Conservation (phyloP, 2,329 filamentous ascomycete species). For the Pochonia chlamydosporia region DNA sequence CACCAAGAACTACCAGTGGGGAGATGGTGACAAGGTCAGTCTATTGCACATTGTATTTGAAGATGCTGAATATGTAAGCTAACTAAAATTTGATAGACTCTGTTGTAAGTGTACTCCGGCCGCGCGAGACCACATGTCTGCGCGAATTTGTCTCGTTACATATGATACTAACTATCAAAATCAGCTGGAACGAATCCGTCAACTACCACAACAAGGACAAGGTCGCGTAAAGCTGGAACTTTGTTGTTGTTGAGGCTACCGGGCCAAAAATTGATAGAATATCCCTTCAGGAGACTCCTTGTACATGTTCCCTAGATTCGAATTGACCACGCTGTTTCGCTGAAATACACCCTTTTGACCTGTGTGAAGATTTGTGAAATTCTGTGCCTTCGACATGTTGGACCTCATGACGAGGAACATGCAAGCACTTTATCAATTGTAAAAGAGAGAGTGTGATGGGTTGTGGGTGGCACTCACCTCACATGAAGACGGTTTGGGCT, state of each 20-base stretch:
- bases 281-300: constrained; percentile 20
- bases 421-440: no score
- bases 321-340: constrained; percentile 17
- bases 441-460: no score
- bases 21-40: constrained; percentile 86
- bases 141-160: neutral
- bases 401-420: no score
- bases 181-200: constrained; percentile 86
- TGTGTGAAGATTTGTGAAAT: neutral
- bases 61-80: neutral
- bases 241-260: constrained; percentile 12
- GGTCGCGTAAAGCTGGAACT: constrained; percentile 35
- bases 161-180: neutral
- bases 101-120: constrained; percentile 32
- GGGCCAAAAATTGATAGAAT: constrained; percentile 18
- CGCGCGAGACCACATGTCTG: neutral
- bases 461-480: no score
- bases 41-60: neutral
- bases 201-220: constrained; percentile 98
- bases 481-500: no score
- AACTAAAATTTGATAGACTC: constrained; percentile 39
- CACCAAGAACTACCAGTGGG: constrained; percentile 92
- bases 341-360: neutral
- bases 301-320: constrained; percentile 28
- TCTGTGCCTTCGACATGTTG: no score